Conservation (phyloP, 805 yeast species). For the Metschnikowia cerradonensis region DNA sequence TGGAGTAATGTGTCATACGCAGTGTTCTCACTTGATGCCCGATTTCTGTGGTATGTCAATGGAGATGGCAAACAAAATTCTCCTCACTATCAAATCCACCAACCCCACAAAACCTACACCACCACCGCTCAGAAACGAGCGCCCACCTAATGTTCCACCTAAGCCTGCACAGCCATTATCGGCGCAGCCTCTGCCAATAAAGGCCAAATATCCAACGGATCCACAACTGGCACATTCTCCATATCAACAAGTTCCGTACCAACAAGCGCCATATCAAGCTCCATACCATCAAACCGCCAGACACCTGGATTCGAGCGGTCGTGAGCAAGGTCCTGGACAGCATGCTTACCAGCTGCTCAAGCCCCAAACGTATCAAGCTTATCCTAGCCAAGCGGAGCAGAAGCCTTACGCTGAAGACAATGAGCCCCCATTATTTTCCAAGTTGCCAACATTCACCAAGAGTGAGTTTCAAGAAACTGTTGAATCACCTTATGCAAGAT, state of each 20-base stretch:
- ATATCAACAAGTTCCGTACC: conserved; percentile 4
- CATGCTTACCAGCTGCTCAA: conserved; percentile 5
- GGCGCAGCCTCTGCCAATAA: conserved; percentile 6
- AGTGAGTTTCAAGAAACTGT: conserved; percentile 12
- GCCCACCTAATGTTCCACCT: conserved; percentile 5
- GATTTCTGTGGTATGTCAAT: conserved; percentile 98
- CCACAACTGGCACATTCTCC: not conserved
- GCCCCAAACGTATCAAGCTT: conserved; percentile 3
- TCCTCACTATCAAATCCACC: conserved; percentile 78
- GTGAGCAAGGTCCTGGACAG: not conserved
- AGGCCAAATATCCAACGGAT: not conserved
- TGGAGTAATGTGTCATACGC: conserved; percentile 91
- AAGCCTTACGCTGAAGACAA: not conserved
- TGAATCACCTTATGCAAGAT: conserved; percentile 13
- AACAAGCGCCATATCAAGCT: conserved; percentile 7
- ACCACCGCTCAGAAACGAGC: conserved; percentile 18
- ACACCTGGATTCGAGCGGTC: not conserved
- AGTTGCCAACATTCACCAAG: conserved; percentile 14
- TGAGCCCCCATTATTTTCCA: not conserved
- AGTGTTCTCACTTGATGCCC: conserved; percentile 92
- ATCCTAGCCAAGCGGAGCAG: not conserved
- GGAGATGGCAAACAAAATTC: conserved; percentile 90
- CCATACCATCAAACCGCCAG: conserved; percentile 11
- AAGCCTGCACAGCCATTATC: conserved; percentile 3
- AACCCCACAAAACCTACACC: conserved; percentile 15